A percentile compares a stretch with the other conserved stretches of the same genome.
Evolutionary conservation across 2,329 filamentous ascomycete genomes (phyloP).

Genomic region (Microsporum ferrugineum): DNA sequence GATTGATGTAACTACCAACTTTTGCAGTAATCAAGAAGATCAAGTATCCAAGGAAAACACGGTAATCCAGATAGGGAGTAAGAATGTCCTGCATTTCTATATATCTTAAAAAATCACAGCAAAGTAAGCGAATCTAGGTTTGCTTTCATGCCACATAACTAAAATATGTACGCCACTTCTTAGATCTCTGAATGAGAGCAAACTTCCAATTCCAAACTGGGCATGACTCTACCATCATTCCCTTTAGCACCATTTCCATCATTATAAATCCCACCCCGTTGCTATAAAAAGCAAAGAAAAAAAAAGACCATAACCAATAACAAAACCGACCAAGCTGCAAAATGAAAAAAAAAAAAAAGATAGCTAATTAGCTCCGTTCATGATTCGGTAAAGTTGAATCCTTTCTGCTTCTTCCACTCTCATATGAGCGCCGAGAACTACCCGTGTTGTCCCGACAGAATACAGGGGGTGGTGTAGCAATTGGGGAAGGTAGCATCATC

Average conservation of each 20-base stretch:
- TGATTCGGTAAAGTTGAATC: background rate
- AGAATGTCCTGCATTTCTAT: background rate
- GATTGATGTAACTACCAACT: too few species aligned
- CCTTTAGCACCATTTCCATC: background rate
- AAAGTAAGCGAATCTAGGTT: background rate
- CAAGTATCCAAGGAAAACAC: background rate
- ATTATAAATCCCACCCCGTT: background rate
- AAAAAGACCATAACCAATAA: background rate
- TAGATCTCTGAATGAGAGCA: background rate
- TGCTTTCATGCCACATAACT: background rate
- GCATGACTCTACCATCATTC: background rate
- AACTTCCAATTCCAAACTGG: background rate
- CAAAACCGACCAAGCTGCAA: background rate
- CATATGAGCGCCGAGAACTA: background rate
- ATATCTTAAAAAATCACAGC: background rate
- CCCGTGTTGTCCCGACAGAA: conserved; percentile 13
- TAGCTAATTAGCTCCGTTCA: background rate
- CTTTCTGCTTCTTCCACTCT: background rate
- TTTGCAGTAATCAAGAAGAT: background rate
- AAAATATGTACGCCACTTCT: background rate
- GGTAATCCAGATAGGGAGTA: background rate
- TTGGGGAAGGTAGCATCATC: conserved; percentile 10
- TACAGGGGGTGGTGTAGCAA: conserved; percentile 22
- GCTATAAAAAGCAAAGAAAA: background rate
- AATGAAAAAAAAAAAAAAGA: background rate